These are phyloP conservation scores for Platanthera zijinensis DNA, from an alignment of 106 monocot species.

Conservation along the genomic window DNA sequence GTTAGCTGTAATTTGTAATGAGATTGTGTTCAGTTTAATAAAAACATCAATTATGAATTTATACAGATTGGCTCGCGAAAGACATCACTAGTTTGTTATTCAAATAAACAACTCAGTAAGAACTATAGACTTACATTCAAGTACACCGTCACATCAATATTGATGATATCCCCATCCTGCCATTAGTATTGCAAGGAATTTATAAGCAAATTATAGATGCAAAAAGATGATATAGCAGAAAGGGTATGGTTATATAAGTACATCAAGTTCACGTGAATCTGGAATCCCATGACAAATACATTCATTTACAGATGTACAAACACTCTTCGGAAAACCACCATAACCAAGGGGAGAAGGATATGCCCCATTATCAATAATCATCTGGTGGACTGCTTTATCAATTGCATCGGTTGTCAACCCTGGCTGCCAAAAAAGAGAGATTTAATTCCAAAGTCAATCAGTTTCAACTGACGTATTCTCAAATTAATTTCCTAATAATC, in stretches of 20 bases:
- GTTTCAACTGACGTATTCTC: too few species aligned
- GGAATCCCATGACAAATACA: constrained; percentile 99
- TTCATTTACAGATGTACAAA: constrained; percentile 97
- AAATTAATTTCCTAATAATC: too few species aligned
- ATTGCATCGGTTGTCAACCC: constrained; percentile 90
- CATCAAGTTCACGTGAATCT: constrained; percentile 87
- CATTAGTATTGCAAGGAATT: not conserved
- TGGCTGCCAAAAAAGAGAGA: constrained; percentile 54
- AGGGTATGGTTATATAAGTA: constrained; percentile 5
- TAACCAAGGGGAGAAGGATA: constrained; percentile 99
- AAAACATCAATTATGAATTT: not conserved
- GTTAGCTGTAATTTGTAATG: not conserved
- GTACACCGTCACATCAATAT: constrained; percentile 98
- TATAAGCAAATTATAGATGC: not conserved
- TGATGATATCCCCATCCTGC: constrained; percentile 98
- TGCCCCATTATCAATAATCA: constrained; percentile 94
- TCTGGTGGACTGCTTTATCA: constrained; percentile 91
- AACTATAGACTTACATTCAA: constrained; percentile 66
- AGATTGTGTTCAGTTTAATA: not conserved
- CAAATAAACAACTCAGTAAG: not conserved
- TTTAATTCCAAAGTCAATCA: not conserved
- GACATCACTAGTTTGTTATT: not conserved
- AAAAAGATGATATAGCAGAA: not conserved
- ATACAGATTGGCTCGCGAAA: not conserved
- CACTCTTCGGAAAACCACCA: constrained; percentile 97